Evolutionary conservation across 306 rosid genomes (phyloP).

Genomic region (Trifolium subterraneum): DNA sequence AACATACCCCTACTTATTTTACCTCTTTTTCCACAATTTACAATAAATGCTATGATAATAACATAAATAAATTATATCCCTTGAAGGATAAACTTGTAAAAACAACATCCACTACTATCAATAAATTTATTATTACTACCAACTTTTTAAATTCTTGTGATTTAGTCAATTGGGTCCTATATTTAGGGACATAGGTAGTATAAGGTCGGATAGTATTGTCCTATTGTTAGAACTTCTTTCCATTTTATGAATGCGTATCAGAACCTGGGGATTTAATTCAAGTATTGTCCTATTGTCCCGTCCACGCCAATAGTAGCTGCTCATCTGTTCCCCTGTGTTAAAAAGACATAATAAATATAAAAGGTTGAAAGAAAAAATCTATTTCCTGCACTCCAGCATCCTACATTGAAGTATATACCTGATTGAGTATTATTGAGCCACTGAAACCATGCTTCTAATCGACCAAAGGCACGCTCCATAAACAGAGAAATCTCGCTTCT

Average conservation of each 20-base stretch:
- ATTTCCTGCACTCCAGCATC: constrained; percentile 18
- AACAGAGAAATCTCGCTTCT: constrained; percentile 65
- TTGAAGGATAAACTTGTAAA: no score
- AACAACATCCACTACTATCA: no score
- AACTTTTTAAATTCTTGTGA: no score
- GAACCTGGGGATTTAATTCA: constrained; percentile 83
- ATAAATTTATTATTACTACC: no score
- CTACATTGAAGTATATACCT: constrained; percentile 52
- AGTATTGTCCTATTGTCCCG: constrained; percentile 66
- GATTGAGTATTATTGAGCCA: constrained; percentile 89
- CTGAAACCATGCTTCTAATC: constrained; percentile 94
- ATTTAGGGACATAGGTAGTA: no score
- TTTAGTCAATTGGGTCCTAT: no score
- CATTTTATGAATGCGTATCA: constrained; percentile 15
- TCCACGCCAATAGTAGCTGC: constrained; percentile 97
- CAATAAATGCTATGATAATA: no score
- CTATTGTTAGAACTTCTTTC: not conserved
- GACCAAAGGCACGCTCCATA: constrained; percentile 76
- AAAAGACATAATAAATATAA: constrained; percentile 33
- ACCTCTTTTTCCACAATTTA: no score
- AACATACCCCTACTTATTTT: no score
- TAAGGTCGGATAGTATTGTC: not conserved
- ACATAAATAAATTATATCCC: no score
- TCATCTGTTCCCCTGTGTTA: constrained; percentile 67
- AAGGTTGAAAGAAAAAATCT: constrained; percentile 17